phyloP scores from a whole-genome alignment of 2,329 filamentous ascomycete genomes.

The Ceratocystis cubensis region DNA sequence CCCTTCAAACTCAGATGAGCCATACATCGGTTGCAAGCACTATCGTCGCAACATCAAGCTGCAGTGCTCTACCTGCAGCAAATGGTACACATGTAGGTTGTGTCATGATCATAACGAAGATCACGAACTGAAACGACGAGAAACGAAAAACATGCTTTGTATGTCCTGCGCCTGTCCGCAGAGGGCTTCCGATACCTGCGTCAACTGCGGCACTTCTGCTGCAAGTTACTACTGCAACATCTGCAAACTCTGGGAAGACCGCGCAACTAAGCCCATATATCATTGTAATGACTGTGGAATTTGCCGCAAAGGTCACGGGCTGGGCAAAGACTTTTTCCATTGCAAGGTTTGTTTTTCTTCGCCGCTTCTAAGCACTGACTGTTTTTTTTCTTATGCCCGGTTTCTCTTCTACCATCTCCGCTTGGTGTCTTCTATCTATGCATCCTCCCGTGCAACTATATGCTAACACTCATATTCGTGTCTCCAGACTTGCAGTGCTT shows the following conservation, averaged over 20 bases:
- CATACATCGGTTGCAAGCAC: conserved; percentile 65
- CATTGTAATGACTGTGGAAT: conserved; percentile 95
- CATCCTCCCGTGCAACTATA: background rate
- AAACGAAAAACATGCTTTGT: conserved; percentile 91
- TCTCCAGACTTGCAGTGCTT: conserved; percentile 71
- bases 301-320: conserved; percentile 74
- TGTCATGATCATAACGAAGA: conserved; percentile 80
- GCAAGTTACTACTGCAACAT: conserved; percentile 88
- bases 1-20: conserved; percentile 35
- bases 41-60: conserved; percentile 94
- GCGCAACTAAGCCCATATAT: conserved; percentile 81
- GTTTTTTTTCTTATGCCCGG: background rate
- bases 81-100: conserved; percentile 90
- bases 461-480: conserved; percentile 20
- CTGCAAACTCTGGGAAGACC: conserved; percentile 96
- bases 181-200: conserved; percentile 64
- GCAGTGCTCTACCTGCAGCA: conserved; percentile 78
- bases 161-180: conserved; percentile 89
- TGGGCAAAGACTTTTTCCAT: conserved; percentile 95
- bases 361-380: background rate
- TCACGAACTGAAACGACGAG: conserved; percentile 64
- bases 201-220: conserved; percentile 60
- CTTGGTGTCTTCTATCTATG: background rate
- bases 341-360: conserved; percentile 59
- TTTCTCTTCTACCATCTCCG: background rate